phyloP scores from a whole-genome alignment of 2,329 filamentous ascomycete genomes.

The Arachnomyces sp. region DNA sequence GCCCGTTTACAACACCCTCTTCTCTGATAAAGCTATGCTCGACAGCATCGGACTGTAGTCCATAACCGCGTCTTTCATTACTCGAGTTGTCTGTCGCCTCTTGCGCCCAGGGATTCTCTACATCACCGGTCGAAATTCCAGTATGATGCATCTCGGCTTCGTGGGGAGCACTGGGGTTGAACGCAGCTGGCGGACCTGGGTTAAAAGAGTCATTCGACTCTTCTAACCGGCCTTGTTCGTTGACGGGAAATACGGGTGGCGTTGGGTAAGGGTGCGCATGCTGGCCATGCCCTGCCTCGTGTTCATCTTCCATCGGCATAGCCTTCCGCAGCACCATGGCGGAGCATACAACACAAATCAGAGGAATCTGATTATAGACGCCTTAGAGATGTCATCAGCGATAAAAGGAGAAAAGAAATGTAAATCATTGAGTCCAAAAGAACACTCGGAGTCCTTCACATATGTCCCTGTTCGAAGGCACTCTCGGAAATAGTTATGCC shows the following conservation, averaged over 20 bases:
- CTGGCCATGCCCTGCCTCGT: too few relatives aligned
- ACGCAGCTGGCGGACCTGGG: constrained; percentile 25
- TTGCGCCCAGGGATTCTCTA: constrained; percentile 26
- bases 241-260: too few relatives aligned
- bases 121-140: constrained; percentile 20
- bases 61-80: constrained; percentile 14
- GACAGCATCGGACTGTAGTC: neutral
- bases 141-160: constrained; percentile 30
- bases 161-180: constrained; percentile 31
- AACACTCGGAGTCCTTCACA: too few relatives aligned
- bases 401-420: neutral
- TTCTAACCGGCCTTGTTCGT: too few relatives aligned
- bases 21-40: too few relatives aligned
- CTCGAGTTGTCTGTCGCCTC: constrained; percentile 12
- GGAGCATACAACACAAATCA: constrained; percentile 13
- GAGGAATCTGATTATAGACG: constrained; percentile 8
- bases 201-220: too few relatives aligned
- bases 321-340: constrained; percentile 35
- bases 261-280: too few relatives aligned
- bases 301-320: constrained; percentile 13
- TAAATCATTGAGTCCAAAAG: too few relatives aligned
- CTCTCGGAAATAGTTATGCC: too few relatives aligned
- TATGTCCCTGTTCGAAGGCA: too few relatives aligned
- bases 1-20: too few relatives aligned
- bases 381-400: neutral